Base-by-base conservation (phyloP, 495 filamentous ascomycete species). In the Aspergillus indologenus region DNA sequence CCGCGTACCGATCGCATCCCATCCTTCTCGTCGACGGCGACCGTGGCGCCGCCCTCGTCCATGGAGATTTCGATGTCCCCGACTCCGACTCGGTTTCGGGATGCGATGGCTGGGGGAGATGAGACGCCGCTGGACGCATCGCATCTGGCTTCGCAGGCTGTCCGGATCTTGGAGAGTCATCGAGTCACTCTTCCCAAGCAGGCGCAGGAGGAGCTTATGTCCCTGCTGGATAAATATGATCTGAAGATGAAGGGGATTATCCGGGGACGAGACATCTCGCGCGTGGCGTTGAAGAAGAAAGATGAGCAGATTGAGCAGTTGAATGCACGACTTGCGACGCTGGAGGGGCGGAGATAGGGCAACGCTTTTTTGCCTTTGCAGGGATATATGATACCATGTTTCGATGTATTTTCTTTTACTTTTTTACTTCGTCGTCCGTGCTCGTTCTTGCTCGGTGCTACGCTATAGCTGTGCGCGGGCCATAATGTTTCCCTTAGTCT, bases 241-340 rank as follows among this genome's bases (percentile, higher is more conserved):
- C 66, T 84, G 53, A 78, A 75, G 43, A 75, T 70, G 8, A 77
- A 74, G 59, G 88, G 88, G 1, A 76, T 89, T 19, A 74, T 78
- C 24, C 77, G 77, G 3, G 87, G 85, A 0, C 69, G 89, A 5
- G 88, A 92, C 56, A 80, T 86, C 20, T 74, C 82, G 1, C 69
- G 90, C 23, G 70, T 78, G 1, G 79, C 81, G 6, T 59, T 88
- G n/a, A 85, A 83, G 65, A 78, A 76, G 22, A 86, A 86, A 46
- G 85, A 91, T 46, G 73, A 74, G 2, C 78, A 82, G 57, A 83
- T 87, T 63, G 84, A 44, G 79, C 85, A 69, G 75, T 67, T 45
- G 75, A 85, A 75, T 56, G 77, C 71, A 2, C 78, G 81, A 53
- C 82, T 86, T 65, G 85, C 45, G 80, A 86, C 68, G 74, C 67